These are phyloP conservation scores for Mallotus nudiflorus DNA, from an alignment of 345 rosid species.

Conservation along the genomic window DNA sequence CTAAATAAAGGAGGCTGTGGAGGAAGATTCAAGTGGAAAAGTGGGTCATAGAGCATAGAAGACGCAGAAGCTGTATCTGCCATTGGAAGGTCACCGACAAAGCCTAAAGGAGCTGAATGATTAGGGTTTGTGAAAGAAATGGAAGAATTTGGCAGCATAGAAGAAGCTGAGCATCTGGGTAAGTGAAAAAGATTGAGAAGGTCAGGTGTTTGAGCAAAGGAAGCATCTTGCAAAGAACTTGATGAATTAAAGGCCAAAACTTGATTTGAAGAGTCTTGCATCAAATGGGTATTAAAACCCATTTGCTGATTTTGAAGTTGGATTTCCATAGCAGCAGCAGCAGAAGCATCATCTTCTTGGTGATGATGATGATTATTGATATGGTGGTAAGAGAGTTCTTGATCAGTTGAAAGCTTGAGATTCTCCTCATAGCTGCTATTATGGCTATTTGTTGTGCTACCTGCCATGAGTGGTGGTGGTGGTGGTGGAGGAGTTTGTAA, in stretches of 20 bases:
- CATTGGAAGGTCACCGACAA: slow-evolving; percentile 24
- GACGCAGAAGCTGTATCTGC: slow-evolving; percentile 39
- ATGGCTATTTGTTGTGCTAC: slow-evolving; percentile 34
- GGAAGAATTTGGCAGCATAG: slow-evolving; percentile 46
- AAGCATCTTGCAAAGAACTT: slow-evolving; percentile 13
- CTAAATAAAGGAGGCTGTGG: slow-evolving; percentile 59
- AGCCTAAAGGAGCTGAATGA: slow-evolving; percentile 6
- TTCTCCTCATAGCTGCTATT: slow-evolving; percentile 41
- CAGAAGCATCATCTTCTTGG: slow-evolving; percentile 23
- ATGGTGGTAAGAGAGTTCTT: slow-evolving; percentile 33
- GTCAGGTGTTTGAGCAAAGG: slow-evolving; percentile 44
- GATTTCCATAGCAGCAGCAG: slow-evolving; percentile 29
- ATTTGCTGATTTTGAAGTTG: slow-evolving; percentile 49
- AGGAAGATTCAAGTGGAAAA: slow-evolving; percentile 56
- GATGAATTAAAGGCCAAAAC: slow-evolving; percentile 1
- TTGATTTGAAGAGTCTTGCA: slow-evolving; percentile 32
- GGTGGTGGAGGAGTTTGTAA: slow-evolving; percentile 11
- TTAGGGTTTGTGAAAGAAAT: slow-evolving; percentile 37
- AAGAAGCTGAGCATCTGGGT: slow-evolving; percentile 39
- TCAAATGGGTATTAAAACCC: slow-evolving; percentile 32
- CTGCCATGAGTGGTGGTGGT: slow-evolving; percentile 13
- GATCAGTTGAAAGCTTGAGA: slow-evolving; percentile 30
- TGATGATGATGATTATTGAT: slow-evolving; percentile 23
- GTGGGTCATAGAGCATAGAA: slow-evolving; percentile 53
- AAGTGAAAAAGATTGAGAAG: slow-evolving; percentile 66